Evolutionary conservation across 805 yeast species (phyloP).

Genomic region (Lipomyces sp.): DNA sequence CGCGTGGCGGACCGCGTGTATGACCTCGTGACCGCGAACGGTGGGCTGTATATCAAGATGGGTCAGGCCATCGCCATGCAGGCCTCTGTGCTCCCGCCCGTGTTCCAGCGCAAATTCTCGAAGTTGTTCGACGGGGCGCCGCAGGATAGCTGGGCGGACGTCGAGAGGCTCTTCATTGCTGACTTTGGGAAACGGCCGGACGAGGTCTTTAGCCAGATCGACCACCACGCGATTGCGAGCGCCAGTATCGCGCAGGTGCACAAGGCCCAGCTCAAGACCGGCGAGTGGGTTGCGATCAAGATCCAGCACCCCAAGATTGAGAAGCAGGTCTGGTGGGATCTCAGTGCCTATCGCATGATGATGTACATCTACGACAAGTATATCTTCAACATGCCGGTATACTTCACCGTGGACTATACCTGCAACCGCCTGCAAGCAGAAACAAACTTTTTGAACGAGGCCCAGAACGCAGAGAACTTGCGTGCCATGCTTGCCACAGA

Average conservation of each 20-base stretch:
- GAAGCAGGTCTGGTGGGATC: slow-evolving; percentile 59
- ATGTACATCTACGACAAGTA: slow-evolving; percentile 51
- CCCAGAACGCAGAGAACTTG: slow-evolving; percentile 49
- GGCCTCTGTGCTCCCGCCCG: slow-evolving; percentile 62
- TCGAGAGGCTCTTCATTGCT: slow-evolving; percentile 32
- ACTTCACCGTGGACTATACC: slow-evolving; percentile 54
- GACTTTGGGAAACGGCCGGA: slow-evolving; percentile 46
- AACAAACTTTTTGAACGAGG: slow-evolving; percentile 58
- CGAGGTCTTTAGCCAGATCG: slow-evolving; percentile 48
- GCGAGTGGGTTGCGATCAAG: slow-evolving; percentile 59
- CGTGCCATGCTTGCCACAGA: slow-evolving; percentile 44
- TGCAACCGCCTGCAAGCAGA: slow-evolving; percentile 58
- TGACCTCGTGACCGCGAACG: slow-evolving; percentile 46
- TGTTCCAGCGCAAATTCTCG: slow-evolving; percentile 56
- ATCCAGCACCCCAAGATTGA: slow-evolving; percentile 63
- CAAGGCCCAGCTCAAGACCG: slow-evolving; percentile 47
- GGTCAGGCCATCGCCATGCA: slow-evolving; percentile 82
- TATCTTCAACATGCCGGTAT: slow-evolving; percentile 62
- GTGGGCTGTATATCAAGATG: slow-evolving; percentile 65
- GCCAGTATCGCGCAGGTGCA: slow-evolving; percentile 77
- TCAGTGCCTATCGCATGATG: slow-evolving; percentile 53
- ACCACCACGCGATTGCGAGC: slow-evolving; percentile 62
- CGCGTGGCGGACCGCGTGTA: slow-evolving; percentile 52
- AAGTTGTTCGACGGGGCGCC: slow-evolving; percentile 69
- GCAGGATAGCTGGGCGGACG: slow-evolving; percentile 46